phyloP scores from a whole-genome alignment of 495 filamentous ascomycete species.

The Penicillium canariense region DNA sequence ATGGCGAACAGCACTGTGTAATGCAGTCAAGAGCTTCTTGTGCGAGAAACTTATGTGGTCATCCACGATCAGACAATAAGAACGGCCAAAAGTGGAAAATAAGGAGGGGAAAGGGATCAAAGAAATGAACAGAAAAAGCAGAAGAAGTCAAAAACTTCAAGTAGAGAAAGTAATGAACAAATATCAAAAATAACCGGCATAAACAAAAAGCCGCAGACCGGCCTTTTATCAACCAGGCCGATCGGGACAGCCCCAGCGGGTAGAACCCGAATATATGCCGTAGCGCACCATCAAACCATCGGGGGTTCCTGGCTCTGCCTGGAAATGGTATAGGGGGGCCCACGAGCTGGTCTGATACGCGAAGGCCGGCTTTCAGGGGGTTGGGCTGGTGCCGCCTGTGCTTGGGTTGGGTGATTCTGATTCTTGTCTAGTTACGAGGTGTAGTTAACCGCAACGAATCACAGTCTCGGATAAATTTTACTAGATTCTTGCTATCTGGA shows the following conservation, averaged over 20 bases:
- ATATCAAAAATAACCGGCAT: slow-evolving; percentile 6
- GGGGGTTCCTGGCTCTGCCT: background rate
- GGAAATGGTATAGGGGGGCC: background rate
- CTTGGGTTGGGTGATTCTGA: background rate
- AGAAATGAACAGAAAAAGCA: background rate
- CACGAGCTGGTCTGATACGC: background rate
- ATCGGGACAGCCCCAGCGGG: slow-evolving; percentile 14
- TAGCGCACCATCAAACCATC: slow-evolving; percentile 4
- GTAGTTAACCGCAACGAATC: too few relatives aligned
- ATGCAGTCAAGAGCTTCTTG: background rate
- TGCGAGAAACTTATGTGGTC: background rate
- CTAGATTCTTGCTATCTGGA: too few relatives aligned
- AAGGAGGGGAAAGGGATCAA: background rate
- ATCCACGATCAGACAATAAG: background rate
- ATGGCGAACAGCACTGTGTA: background rate
- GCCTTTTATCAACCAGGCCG: slow-evolving; percentile 5
- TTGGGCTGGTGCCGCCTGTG: background rate
- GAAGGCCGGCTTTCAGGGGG: slow-evolving; percentile 5
- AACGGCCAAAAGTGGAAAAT: background rate
- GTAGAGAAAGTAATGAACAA: background rate
- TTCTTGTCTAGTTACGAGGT: background rate
- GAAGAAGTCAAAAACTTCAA: background rate
- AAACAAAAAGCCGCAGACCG: slow-evolving; percentile 15
- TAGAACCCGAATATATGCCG: slow-evolving; percentile 14
- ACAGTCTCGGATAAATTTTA: too few relatives aligned